These are phyloP conservation scores for Sophora flavescens DNA, from an alignment of 306 rosid genomes.

Conservation along the genomic window DNA sequence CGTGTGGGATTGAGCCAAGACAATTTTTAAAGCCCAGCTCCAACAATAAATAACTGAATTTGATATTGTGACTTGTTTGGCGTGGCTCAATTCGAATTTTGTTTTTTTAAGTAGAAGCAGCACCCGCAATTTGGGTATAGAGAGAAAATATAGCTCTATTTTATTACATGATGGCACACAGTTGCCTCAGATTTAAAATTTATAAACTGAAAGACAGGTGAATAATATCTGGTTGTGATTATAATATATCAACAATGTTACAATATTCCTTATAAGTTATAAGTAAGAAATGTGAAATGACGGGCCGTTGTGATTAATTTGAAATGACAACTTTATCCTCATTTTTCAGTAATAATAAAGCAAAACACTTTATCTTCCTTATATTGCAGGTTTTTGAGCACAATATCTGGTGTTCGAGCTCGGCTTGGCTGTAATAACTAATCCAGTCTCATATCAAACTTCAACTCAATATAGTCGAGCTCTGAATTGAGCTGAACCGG, in stretches of 20 bases:
- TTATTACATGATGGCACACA: background rate
- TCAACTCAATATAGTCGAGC: background rate
- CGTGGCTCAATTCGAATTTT: background rate
- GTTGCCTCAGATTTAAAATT: background rate
- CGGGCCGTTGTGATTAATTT: background rate
- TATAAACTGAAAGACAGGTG: background rate
- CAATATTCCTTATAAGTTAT: background rate
- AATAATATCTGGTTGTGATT: background rate
- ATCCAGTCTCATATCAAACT: slow-evolving; percentile 4
- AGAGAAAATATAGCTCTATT: background rate
- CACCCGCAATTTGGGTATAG: background rate
- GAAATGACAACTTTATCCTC: background rate
- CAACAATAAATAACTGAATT: background rate
- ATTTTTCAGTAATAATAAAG: background rate
- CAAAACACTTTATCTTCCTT: background rate
- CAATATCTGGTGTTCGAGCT: slow-evolving; percentile 4
- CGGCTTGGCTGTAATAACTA: background rate
- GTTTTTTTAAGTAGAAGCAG: background rate
- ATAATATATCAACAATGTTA: background rate
- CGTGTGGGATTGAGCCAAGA: no score
- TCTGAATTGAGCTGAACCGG: background rate
- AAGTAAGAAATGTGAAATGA: background rate
- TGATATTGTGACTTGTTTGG: background rate
- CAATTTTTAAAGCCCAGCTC: no score
- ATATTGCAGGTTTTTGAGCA: no score